Percentiles rank a stretch among this genome's conserved stretches.
phyloP scores from a whole-genome alignment of 805 yeast genomes.

The Nakazawaea holstii region DNA sequence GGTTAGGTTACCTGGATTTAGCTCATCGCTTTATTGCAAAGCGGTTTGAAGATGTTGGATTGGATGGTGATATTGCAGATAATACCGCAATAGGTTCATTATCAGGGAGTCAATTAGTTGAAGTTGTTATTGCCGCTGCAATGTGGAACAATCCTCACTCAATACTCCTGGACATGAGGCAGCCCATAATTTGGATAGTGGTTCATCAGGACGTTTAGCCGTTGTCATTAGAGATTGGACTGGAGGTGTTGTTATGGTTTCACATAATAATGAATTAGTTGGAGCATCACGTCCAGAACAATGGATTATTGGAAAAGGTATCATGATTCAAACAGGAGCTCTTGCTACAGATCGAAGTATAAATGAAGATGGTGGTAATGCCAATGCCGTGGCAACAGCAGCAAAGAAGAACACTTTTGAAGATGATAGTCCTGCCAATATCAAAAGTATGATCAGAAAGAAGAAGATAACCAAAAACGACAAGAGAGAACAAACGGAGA shows the following conservation, averaged over 20 bases:
- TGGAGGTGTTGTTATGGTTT: slow-evolving; percentile 98
- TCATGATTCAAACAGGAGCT: slow-evolving; percentile 77
- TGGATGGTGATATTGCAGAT: slow-evolving; percentile 97
- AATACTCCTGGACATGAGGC: slow-evolving; percentile 96
- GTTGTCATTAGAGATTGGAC: slow-evolving; percentile 97
- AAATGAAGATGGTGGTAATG: slow-evolving; percentile 73
- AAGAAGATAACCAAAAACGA: slow-evolving; percentile 98
- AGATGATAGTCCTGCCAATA: slow-evolving; percentile 92
- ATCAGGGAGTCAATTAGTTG: slow-evolving; percentile 97
- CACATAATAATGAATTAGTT: slow-evolving; percentile 94
- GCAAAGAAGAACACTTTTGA: slow-evolving; percentile 42
- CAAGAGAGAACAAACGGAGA: slow-evolving; percentile 82
- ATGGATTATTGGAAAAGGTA: slow-evolving; percentile 95
- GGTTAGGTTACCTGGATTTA: slow-evolving; percentile 95
- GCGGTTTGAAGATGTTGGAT: slow-evolving; percentile 95
- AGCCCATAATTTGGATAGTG: slow-evolving; percentile 96
- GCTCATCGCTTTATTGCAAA: slow-evolving; percentile 88
- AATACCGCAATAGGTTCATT: slow-evolving; percentile 95
- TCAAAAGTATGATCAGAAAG: slow-evolving; percentile 88
- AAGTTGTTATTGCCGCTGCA: slow-evolving; percentile 98
- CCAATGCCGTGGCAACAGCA: slow-evolving; percentile 38
- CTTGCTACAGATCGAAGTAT: slow-evolving; percentile 69
- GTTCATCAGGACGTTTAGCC: slow-evolving; percentile 95
- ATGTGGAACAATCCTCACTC: slow-evolving; percentile 99
- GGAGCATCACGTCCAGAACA: slow-evolving; percentile 98